Percentiles rank a stretch among this genome's conserved stretches.
These are phyloP conservation scores for Suillus paluster DNA, from an alignment of 768 basidiomycete genomes.

Conservation along the genomic window DNA sequence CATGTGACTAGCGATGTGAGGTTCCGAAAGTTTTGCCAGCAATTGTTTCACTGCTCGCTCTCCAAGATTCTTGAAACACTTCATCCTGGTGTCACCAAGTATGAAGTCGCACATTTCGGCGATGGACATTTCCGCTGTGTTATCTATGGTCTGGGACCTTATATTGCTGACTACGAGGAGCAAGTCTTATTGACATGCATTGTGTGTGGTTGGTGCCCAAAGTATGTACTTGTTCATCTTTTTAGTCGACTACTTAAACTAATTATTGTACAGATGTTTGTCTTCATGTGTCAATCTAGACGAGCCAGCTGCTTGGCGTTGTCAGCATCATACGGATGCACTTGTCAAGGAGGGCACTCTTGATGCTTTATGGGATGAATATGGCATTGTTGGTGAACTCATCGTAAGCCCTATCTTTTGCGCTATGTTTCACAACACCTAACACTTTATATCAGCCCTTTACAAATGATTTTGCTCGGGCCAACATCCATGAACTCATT, in stretches of 20 bases:
- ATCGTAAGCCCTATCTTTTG: background rate
- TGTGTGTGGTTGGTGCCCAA: slow-evolving; percentile 42
- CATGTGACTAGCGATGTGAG: slow-evolving; percentile 13
- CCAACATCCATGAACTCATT: slow-evolving; percentile 36
- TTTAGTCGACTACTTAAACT: slow-evolving; percentile 25
- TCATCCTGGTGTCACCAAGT: slow-evolving; percentile 29
- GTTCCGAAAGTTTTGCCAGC: slow-evolving; percentile 34
- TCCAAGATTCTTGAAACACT: slow-evolving; percentile 29
- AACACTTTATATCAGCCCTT: slow-evolving; percentile 4
- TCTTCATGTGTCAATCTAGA: slow-evolving; percentile 28
- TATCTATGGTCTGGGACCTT: slow-evolving; percentile 40
- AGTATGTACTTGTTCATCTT: slow-evolving; percentile 22
- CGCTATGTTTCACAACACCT: background rate
- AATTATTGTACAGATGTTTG: slow-evolving; percentile 27
- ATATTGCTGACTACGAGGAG: slow-evolving; percentile 47
- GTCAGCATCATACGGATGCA: slow-evolving; percentile 22
- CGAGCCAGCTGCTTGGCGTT: slow-evolving; percentile 15
- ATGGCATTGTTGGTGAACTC: slow-evolving; percentile 36
- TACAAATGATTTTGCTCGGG: slow-evolving; percentile 16
- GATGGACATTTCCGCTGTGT: slow-evolving; percentile 36
- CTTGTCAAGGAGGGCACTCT: slow-evolving; percentile 18
- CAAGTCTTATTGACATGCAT: slow-evolving; percentile 38
- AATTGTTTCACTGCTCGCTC: slow-evolving; percentile 37
- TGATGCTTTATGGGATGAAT: slow-evolving; percentile 36
- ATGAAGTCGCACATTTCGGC: slow-evolving; percentile 25